A percentile compares a stretch with the other conserved stretches of the same genome.
Evolutionary conservation across 768 basidiomycete species (phyloP).

Genomic region (Naematelia aurantialba): DNA sequence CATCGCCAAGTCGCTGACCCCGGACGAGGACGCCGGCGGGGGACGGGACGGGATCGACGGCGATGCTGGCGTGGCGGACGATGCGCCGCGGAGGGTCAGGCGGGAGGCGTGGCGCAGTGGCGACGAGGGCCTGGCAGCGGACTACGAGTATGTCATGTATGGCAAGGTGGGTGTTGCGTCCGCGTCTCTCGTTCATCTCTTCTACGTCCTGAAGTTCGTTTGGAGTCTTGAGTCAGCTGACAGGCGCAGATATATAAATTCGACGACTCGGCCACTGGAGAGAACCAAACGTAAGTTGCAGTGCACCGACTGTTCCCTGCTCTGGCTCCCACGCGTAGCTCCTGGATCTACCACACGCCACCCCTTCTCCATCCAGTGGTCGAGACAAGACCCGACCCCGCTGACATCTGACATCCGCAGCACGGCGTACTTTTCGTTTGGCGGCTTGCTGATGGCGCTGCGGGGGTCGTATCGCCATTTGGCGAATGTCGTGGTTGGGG

Average conservation of each 20-base stretch:
- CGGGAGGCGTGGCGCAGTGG: constrained; percentile 62
- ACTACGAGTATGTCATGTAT: constrained; percentile 99
- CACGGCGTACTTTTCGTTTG: constrained; percentile 93
- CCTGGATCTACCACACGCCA: background rate
- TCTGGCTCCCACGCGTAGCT: too few species aligned
- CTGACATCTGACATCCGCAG: constrained; percentile 52
- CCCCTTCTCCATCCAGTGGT: background rate
- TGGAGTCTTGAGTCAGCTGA: background rate
- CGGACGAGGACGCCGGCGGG: constrained; percentile 27
- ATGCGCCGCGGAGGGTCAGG: constrained; percentile 30
- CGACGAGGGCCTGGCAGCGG: constrained; percentile 78
- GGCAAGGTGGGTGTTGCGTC: constrained; percentile 66
- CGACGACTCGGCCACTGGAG: constrained; percentile 70
- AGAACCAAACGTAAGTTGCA: constrained; percentile 68
- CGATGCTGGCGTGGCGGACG: constrained; percentile 22
- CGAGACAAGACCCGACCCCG: too few species aligned
- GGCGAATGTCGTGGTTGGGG: constrained; percentile 84
- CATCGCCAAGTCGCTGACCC: constrained; percentile 57
- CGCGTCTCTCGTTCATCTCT: background rate
- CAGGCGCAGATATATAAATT: constrained; percentile 88
- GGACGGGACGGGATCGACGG: constrained; percentile 20
- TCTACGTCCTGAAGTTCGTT: background rate
- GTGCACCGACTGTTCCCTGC: background rate
- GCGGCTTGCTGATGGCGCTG: constrained; percentile 89
- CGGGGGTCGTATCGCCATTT: constrained; percentile 90